Conservation (phyloP, 345 rosid genomes). For the Citrus inodora region DNA sequence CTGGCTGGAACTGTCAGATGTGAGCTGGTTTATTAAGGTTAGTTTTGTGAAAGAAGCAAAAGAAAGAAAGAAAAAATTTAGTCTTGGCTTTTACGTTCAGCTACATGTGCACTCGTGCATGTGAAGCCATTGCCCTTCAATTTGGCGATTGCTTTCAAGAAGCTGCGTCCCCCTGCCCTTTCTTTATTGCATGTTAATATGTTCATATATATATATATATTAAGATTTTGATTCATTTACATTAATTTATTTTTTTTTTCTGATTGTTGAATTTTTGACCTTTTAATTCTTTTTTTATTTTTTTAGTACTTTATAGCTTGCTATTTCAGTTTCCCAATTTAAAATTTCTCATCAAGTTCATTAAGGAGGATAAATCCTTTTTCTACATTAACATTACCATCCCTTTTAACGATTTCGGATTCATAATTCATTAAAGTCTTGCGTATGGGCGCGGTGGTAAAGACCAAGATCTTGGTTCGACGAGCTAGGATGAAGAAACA, state of each 20-base stretch:
- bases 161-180: background rate
- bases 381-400: too few species aligned
- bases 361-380: background rate
- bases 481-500: too few species aligned
- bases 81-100: background rate
- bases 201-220: too few species aligned
- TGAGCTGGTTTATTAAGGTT: too few species aligned
- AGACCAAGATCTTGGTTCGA: too few species aligned
- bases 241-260: too few species aligned
- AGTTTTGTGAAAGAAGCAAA: too few species aligned
- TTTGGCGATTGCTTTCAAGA: background rate
- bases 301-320: background rate
- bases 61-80: background rate
- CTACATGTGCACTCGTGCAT: background rate
- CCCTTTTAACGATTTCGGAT: too few species aligned
- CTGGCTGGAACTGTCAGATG: background rate
- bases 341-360: background rate
- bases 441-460: too few species aligned
- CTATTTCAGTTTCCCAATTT: background rate
- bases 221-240: too few species aligned
- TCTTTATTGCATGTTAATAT: background rate
- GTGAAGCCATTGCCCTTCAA: background rate
- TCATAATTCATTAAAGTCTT: too few species aligned
- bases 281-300: too few species aligned
- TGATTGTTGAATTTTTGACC: background rate